Base-by-base conservation (phyloP, 2,329 filamentous ascomycete genomes). In the Penicillium vulpinum region DNA sequence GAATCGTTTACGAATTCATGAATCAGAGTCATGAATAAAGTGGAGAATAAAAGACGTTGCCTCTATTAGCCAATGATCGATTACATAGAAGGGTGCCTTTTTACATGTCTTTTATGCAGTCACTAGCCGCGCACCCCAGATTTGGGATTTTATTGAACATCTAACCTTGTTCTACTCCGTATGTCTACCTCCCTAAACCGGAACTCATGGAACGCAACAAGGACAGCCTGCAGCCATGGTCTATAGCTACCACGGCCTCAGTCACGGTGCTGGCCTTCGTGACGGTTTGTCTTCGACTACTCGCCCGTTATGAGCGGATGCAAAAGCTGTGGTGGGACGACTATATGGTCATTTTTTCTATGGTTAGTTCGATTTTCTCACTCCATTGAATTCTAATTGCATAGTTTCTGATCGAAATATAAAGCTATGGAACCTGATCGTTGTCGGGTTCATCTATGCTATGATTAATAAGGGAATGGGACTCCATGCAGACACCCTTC, bases 251-350 rank as follows among this genome's bases (percentile, higher is more conserved):
- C 13, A 72, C 78, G 29, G 68, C 69, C 10, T 71, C 75, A 2
- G 70, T 81, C 58, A 80, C 79, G 0, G 66, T 74, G 7, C 65
- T 81, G 26, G 75, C 78, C 2, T 59, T 76, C 18, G 36, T 72
- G 1, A 66, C 71, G 3, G 76, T 81, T 13, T 66, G 38, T n/a
- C 64, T 81, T 15, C 73, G 80, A 2, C 48, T 81, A 5, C 52
- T 75, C 28, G 76, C 77, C 54, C 76, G 79, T 11, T 71, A 72
- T 47, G 65, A 79, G 43, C 78, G 77, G 44, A 73, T 67, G 3
- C 78, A 80, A 54, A 64, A 67, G 56, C 63, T 81, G 5, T 81
- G 80, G 80, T 81, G 78, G 80, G 80, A 82, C 67, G 80, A 82
- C 63, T 81, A 74, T 64, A 71, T 80, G 65, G 78, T 82, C 54